A percentile compares a stretch with the other conserved stretches of the same genome.
phyloP scores from a whole-genome alignment of 176 grass and related monocot genomes.

The Oryza australiensis region DNA sequence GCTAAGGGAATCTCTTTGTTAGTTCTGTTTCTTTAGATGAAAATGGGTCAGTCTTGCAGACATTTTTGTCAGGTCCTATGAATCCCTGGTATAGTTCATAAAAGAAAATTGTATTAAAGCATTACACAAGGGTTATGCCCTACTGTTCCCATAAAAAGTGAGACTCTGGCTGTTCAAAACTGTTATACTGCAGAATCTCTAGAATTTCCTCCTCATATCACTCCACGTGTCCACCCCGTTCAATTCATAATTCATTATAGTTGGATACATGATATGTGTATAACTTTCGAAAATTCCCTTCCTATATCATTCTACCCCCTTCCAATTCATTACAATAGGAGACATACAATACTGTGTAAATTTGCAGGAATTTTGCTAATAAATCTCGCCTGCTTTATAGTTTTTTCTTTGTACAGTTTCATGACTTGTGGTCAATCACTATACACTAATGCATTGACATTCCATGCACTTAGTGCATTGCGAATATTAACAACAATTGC shows the following conservation, averaged over 20 bases:
- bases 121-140: conserved; percentile 5
- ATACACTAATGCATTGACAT: background rate
- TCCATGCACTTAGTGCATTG: background rate
- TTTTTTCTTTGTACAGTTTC: conserved; percentile 17
- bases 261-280: background rate
- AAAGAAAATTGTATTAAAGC: background rate
- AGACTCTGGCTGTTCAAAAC: background rate
- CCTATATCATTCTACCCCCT: background rate
- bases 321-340: background rate
- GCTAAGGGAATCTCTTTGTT: conserved; percentile 8
- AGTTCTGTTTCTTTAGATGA: background rate
- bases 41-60: background rate
- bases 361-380: background rate
- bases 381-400: background rate
- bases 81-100: background rate
- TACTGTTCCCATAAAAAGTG: background rate
- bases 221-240: background rate
- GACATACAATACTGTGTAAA: background rate
- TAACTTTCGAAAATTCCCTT: background rate
- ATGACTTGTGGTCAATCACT: background rate
- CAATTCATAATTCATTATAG: no score
- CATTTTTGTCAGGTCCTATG: background rate
- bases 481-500: background rate
- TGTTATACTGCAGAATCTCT: background rate
- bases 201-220: background rate